A percentile compares a stretch with the other conserved stretches of the same genome.
Conservation (phyloP, 495 filamentous ascomycete species). For the Penicillium flavigenum region DNA sequence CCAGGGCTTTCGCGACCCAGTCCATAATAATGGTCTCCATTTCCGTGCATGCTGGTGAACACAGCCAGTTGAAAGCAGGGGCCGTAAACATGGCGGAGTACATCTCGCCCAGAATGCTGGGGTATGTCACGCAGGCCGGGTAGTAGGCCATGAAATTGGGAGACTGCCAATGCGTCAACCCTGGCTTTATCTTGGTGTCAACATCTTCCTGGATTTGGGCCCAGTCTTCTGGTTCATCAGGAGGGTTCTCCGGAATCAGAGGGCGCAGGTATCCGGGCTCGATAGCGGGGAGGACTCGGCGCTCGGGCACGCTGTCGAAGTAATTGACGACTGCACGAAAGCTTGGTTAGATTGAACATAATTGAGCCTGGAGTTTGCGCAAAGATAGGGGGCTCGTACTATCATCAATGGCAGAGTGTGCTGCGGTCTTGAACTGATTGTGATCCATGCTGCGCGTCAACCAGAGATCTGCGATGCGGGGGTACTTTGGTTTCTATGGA, state of each 20-base stretch:
- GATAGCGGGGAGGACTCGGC: constrained; percentile 73
- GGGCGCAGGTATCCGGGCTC: constrained; percentile 84
- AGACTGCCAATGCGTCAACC: constrained; percentile 93
- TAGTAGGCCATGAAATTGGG: constrained; percentile 98
- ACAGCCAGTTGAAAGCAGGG: constrained; percentile 97
- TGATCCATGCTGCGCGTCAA: constrained; percentile 64
- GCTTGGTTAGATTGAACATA: constrained; percentile 2
- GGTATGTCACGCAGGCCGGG: constrained; percentile 78
- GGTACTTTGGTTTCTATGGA: not conserved
- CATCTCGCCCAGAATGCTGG: constrained; percentile 88
- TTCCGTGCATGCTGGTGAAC: constrained; percentile 92
- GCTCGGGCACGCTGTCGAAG: constrained; percentile 70
- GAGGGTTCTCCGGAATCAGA: constrained; percentile 71
- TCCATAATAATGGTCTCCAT: constrained; percentile 93
- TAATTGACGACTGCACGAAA: constrained; percentile 68
- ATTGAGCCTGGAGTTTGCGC: not conserved
- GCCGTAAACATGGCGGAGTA: constrained; percentile 86
- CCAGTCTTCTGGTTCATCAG: constrained; percentile 75
- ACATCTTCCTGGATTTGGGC: constrained; percentile 79
- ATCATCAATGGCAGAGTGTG: constrained; percentile 78
- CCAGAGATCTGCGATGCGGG: constrained; percentile 8
- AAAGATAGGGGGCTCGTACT: constrained; percentile 46
- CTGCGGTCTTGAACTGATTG: constrained; percentile 76
- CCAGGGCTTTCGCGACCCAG: constrained; percentile 78
- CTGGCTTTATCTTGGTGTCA: constrained; percentile 85